Evolutionary conservation across 768 basidiomycete genomes (phyloP), one percentile per base, ranked within the genome.

Genomic region (Lactarius akahatsu): DNA sequence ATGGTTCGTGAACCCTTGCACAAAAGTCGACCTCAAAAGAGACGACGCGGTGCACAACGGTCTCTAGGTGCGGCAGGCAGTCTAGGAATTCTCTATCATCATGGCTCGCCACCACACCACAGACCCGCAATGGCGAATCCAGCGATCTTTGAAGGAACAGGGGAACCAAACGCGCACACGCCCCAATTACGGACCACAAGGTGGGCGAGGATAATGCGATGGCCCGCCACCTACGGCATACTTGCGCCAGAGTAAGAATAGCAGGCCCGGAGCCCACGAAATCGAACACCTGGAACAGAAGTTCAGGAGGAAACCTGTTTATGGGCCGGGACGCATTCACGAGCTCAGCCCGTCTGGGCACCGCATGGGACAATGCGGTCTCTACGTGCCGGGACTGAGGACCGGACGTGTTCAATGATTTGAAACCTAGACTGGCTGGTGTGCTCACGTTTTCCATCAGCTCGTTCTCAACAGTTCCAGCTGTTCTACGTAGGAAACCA

Each of bases 281-380:
- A 36, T 45, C 23, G 32, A 65, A 61, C 23, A 56, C 20, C 15
- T 61, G 23, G 41, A 61, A 47, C 23, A 61, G 34, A 32, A 65
- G 32, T 50, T 52, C 59, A 40, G 59, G 54, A 28, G 54, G 58
- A 28, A 47, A 36, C 45, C 18, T 45, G 55, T 57, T 40, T 9
- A 28, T 18, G 55, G 43, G 43, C 55, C 43, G 34, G 34, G 18
- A 45, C 23, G 59, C 54, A 36, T 59, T 59, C 52, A 23, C 34
- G 36, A n/a, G 13, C 15, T n/a, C 2, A 18, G 56, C 18, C 18
- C 28, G 20, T 41, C 38, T 11, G 54, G 0, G 26, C 11, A 23
- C 59, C 43, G 59, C 34, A 56, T 57, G 59, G 60, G 60, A 61
- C 43, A 65, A 40, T 10, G 23, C 55, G 59, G 65, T 61, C 55